A percentile compares a stretch with the other conserved stretches of the same genome.
Conservation (phyloP, 257 asterid species). For the Scutellaria galericulata region DNA sequence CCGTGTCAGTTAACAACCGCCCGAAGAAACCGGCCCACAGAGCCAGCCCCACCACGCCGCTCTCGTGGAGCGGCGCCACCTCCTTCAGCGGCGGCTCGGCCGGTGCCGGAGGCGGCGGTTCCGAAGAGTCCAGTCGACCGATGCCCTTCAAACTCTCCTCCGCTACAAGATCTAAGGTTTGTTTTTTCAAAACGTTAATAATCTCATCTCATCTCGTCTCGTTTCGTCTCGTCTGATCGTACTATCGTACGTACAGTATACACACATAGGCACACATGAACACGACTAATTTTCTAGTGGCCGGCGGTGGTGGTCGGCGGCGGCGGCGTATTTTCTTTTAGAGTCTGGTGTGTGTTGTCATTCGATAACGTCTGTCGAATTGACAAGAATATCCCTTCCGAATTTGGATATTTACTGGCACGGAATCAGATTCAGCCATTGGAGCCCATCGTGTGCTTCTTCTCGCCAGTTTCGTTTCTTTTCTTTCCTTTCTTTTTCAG, state of each 20-base stretch:
- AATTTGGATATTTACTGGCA: slow-evolving; percentile 43
- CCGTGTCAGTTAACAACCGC: slow-evolving; percentile 36
- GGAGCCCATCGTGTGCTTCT: slow-evolving; percentile 29
- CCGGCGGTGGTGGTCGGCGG: slow-evolving; percentile 30
- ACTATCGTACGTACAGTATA: neutral
- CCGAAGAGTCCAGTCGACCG: slow-evolving; percentile 51
- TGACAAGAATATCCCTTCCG: slow-evolving; percentile 45
- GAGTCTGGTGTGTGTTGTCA: slow-evolving; percentile 43
- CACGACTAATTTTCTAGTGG: slow-evolving; percentile 19
- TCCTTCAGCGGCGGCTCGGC: slow-evolving; percentile 61
- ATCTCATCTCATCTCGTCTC: neutral
- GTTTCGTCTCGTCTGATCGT: neutral
- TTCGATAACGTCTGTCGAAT: slow-evolving; percentile 28
- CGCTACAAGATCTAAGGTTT: slow-evolving; percentile 71
- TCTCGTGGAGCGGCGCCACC: slow-evolving; percentile 71
- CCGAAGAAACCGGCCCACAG: slow-evolving; percentile 46
- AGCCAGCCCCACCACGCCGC: slow-evolving; percentile 79
- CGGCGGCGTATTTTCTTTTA: slow-evolving; percentile 15
- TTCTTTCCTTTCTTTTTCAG: slow-evolving; percentile 17
- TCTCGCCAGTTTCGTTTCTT: neutral
- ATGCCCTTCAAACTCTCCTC: slow-evolving; percentile 29
- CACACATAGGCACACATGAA: neutral
- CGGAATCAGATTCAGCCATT: slow-evolving; percentile 50
- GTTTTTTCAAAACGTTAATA: slow-evolving; percentile 10
- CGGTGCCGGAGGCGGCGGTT: slow-evolving; percentile 45